Conservation (phyloP, 768 basidiomycete genomes). For the Mycena rosella region DNA sequence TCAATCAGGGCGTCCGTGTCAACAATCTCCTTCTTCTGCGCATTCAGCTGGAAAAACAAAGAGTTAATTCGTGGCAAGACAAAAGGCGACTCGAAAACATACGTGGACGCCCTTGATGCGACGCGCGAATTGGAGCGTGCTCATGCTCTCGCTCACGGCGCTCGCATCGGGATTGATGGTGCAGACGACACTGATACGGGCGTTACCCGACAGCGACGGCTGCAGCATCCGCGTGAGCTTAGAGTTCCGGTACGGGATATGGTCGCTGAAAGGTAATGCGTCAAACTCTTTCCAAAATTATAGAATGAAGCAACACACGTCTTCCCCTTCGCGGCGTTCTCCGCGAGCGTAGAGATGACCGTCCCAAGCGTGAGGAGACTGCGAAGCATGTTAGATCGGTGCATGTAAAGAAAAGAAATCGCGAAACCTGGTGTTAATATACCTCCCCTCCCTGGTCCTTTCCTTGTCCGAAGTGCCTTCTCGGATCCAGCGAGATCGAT, state of each 20-base stretch:
- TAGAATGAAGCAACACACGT: conserved; percentile 52
- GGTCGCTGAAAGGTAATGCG: conserved; percentile 72
- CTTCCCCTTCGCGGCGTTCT: conserved; percentile 85
- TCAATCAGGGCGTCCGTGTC: conserved; percentile 95
- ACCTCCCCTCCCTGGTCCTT: conserved; percentile 94
- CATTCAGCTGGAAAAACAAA: conserved; percentile 67
- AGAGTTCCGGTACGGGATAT: conserved; percentile 95
- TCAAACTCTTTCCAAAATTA: neutral
- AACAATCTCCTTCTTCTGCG: conserved; percentile 93
- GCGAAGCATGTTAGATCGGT: conserved; percentile 17
- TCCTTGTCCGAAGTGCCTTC: conserved; percentile 97
- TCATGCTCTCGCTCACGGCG: conserved; percentile 87
- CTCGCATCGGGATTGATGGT: conserved; percentile 89
- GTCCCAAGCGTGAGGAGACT: conserved; percentile 93
- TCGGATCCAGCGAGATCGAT: conserved; percentile 98
- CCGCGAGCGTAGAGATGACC: conserved; percentile 92
- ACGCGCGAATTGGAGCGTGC: conserved; percentile 92
- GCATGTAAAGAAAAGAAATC: neutral
- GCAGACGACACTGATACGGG: conserved; percentile 95
- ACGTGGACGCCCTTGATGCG: conserved; percentile 92
- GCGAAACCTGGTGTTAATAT: conserved; percentile 89
- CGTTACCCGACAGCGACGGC: conserved; percentile 95
- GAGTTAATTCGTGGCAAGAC: neutral
- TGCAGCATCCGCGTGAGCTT: conserved; percentile 96
- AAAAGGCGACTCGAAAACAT: conserved; percentile 35